Evolutionary conservation across 1,139 yeast genomes (phyloP).

Genomic region (Debaryomyces coudertii): DNA sequence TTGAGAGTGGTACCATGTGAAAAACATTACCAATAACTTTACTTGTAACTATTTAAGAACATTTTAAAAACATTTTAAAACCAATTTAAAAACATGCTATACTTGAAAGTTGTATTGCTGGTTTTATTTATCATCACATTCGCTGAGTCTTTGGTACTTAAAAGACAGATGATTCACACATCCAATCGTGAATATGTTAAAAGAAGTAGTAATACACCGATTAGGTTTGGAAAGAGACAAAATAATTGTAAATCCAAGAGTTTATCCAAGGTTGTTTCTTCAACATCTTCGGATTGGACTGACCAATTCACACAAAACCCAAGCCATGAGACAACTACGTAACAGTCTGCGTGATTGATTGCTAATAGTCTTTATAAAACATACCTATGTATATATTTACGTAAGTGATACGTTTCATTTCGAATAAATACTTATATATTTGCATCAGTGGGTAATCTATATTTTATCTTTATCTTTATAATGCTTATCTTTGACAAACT

Average conservation of each 20-base stretch:
- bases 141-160: background rate
- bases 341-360: background rate
- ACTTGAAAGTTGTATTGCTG: background rate
- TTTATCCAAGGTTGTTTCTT: background rate
- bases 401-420: background rate
- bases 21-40: background rate
- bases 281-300: slow-evolving; percentile 7
- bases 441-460: slow-evolving; percentile 1
- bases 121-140: background rate
- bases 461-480: slow-evolving; percentile 45
- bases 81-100: background rate
- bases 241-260: slow-evolving; percentile 2
- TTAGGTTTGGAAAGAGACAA: slow-evolving; percentile 6
- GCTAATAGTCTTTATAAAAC: background rate
- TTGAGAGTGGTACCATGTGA: background rate
- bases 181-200: background rate
- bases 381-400: background rate
- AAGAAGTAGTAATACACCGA: background rate
- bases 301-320: slow-evolving; percentile 8
- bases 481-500: slow-evolving; percentile 53
- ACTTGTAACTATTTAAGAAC: background rate
- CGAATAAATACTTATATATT: slow-evolving; percentile 3
- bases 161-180: background rate
- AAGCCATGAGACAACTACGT: slow-evolving; percentile 9
- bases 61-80: background rate